phyloP scores from a whole-genome alignment of 208 protist species.

The Leishmania lainsoni region DNA sequence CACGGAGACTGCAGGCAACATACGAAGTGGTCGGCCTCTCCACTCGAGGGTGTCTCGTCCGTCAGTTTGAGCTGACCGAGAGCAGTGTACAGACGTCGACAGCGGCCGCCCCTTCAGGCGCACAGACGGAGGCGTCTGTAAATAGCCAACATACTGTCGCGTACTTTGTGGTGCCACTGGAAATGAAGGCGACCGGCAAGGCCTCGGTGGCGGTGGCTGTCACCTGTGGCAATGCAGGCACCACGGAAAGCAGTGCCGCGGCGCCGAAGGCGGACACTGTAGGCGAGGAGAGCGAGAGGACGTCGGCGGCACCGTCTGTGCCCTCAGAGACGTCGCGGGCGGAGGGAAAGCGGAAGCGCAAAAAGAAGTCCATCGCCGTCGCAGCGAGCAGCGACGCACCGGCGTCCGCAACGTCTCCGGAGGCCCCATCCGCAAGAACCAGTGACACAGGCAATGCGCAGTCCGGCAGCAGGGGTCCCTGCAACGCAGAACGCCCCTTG shows the following conservation, averaged over 20 bases:
- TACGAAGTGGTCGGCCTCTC: conserved; percentile 26
- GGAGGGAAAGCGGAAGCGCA: conserved; percentile 22
- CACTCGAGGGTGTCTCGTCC: conserved; percentile 9
- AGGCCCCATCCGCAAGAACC: not conserved
- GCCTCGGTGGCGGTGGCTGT: not conserved
- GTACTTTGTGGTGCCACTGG: conserved; percentile 25
- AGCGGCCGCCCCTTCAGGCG: not conserved
- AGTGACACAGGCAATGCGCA: not conserved
- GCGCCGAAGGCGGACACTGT: not conserved
- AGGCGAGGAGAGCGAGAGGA: not conserved
- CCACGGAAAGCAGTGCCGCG: not conserved
- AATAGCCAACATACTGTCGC: not conserved
- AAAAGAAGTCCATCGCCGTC: conserved; percentile 11
- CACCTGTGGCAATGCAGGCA: not conserved
- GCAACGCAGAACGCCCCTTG: not conserved
- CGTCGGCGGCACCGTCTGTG: not conserved
- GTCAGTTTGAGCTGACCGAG: conserved; percentile 1
- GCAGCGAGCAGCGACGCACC: conserved; percentile 2
- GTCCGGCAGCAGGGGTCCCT: not conserved
- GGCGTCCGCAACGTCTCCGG: not conserved
- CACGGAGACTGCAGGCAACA: conserved; percentile 11
- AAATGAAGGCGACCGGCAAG: conserved; percentile 25
- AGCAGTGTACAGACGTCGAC: not conserved
- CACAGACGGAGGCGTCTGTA: no score
- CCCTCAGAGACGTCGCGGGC: not conserved